These are phyloP conservation scores for Epithemia pelagica DNA, from an alignment of 108 stramenopile genomes.

Conservation along the genomic window DNA sequence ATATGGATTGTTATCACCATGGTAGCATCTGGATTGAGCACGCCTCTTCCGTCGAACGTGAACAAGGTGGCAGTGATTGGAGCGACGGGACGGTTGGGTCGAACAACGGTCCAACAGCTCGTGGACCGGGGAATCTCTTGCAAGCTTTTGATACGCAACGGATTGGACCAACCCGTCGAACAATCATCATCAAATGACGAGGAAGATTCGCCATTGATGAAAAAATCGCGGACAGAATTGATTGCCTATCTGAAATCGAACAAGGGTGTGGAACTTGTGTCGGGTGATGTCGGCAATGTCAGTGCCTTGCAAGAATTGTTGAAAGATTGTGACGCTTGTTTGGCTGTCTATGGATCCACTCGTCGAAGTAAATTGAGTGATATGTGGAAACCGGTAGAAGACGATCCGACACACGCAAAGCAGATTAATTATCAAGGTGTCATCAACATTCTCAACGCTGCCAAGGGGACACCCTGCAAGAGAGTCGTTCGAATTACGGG, in stretches of 20 bases:
- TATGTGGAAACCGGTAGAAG: conserved; percentile 13
- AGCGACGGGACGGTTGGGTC: conserved; percentile 39
- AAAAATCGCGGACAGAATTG: conserved; percentile 15
- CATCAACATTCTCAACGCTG: conserved; percentile 45
- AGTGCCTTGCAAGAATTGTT: conserved; percentile 29
- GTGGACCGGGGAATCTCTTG: conserved; percentile 14
- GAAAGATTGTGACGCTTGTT: conserved; percentile 38
- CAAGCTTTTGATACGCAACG: conserved; percentile 29
- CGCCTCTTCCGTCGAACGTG: no score
- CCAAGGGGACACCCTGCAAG: conserved; percentile 19
- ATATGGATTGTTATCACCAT: no score
- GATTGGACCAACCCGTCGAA: conserved; percentile 1
- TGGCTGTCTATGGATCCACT: conserved; percentile 38
- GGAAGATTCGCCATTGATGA: background rate
- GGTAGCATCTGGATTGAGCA: no score
- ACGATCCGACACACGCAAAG: conserved; percentile 53
- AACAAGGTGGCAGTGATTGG: conserved; percentile 42
- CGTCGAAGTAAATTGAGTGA: conserved; percentile 13
- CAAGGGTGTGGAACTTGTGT: conserved; percentile 30
- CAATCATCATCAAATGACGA: background rate
- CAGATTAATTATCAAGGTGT: conserved; percentile 63
- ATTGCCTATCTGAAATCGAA: conserved; percentile 27
- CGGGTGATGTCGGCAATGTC: conserved; percentile 37
- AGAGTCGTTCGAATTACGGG: conserved; percentile 71
- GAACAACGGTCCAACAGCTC: conserved; percentile 23